Base-by-base conservation (phyloP, 805 yeast genomes). In the Ogataea zsoltii region DNA sequence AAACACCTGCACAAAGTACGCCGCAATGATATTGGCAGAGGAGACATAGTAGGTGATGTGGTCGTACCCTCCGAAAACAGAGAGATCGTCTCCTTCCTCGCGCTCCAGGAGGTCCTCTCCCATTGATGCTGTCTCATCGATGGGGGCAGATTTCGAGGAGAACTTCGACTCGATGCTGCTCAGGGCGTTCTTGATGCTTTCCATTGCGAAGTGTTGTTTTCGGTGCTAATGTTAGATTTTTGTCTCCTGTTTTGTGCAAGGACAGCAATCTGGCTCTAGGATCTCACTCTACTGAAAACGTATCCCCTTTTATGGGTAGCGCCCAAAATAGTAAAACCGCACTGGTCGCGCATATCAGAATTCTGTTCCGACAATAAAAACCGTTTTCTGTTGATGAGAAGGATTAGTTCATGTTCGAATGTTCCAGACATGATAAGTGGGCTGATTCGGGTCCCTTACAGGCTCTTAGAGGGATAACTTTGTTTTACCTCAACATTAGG, bases 21-120 rank as follows among this genome's bases (percentile, higher is more conserved):
- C 60, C 0, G 95, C 83, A 36, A 80, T 69, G 49, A 79, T 79
- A 48, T 78, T 80, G 18, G 92, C 86, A 51, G 86, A 85, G n/a
- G 88, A 77, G 11, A 83, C 85, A 49, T 82, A 84, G 72, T 85
- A 79, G 12, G 85, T 83, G 3, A 86, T 71, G 55, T 83, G 83
- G 64, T 79, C 82, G 58, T 83, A 86, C n/a, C 75, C 78, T 4
- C 36, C 45, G 39, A 49, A 57, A 7, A 43, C 26, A 26, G 25
- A 36, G 14, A 33, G 31, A 19, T 48, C 47, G 2, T 26, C 30
- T 31, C 23, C 33, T 9, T 42, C 42, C 38, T 41, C 48, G 15
- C 35, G 40, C 21, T 38, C 44, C 34, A 42, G 19, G 4, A 21
- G n/a, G 9, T 29, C 36, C 13, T 31, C 36, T 3, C 25, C 13